A percentile compares a stretch with the other conserved stretches of the same genome.
Conservation (phyloP, 495 filamentous ascomycete species). For the Neurospora hispaniola region DNA sequence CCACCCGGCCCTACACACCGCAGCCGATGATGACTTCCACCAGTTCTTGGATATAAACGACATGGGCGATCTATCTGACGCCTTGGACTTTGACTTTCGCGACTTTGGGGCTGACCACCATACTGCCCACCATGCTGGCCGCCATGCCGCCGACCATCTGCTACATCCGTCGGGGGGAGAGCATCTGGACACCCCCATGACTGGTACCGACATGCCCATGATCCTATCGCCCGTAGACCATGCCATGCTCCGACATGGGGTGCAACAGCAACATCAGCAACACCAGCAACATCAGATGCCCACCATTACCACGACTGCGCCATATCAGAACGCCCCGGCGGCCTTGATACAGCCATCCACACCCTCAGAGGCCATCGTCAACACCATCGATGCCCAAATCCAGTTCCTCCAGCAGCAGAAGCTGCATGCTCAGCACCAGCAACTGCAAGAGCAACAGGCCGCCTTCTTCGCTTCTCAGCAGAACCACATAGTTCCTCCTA, state of each 20-base stretch:
- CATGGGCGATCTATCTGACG: constrained; percentile 35
- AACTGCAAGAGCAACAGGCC: constrained; percentile 45
- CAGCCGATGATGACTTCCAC: constrained; percentile 42
- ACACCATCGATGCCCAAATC: constrained; percentile 49
- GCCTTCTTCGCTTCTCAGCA: constrained; percentile 44
- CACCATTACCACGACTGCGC: constrained; percentile 31
- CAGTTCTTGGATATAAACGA: constrained; percentile 44
- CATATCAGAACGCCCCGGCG: constrained; percentile 30
- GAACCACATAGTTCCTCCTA: constrained; percentile 69
- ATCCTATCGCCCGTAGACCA: constrained; percentile 29
- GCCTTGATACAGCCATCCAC: constrained; percentile 33
- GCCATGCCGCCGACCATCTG: constrained; percentile 21
- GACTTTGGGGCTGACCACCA: constrained; percentile 26
- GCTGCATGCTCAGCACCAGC: constrained; percentile 40
- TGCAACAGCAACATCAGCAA: not conserved
- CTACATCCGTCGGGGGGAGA: constrained; percentile 30
- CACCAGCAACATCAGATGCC: constrained; percentile 33
- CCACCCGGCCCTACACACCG: constrained; percentile 22
- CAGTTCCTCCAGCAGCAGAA: constrained; percentile 53
- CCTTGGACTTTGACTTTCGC: constrained; percentile 39
- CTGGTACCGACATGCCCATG: constrained; percentile 30
- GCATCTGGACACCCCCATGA: constrained; percentile 41
- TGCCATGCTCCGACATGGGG: constrained; percentile 8
- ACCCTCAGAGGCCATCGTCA: constrained; percentile 34
- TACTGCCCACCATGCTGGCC: not conserved